These are phyloP conservation scores for Lipomyces orientalis DNA, from an alignment of 805 yeast genomes.

Conservation along the genomic window DNA sequence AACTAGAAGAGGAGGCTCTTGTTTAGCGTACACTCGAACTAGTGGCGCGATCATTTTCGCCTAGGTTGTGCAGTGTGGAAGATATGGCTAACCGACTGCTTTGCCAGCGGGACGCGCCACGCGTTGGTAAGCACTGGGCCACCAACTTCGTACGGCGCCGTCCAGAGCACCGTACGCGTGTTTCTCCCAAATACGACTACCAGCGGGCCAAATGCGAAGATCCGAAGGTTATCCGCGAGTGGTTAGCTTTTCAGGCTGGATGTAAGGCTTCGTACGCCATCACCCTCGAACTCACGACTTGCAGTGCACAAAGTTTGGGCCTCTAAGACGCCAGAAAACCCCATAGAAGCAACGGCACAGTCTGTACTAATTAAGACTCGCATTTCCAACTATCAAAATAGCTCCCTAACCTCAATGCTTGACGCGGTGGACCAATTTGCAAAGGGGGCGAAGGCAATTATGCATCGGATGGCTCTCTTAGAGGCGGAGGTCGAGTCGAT, in stretches of 20 bases:
- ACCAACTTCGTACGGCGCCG: background rate
- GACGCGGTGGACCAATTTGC: background rate
- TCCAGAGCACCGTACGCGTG: constrained; percentile 6
- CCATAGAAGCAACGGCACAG: too few relatives aligned
- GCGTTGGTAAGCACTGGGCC: constrained; percentile 4
- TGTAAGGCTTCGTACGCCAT: too few relatives aligned
- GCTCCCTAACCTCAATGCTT: background rate
- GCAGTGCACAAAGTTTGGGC: too few relatives aligned
- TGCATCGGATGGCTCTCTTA: background rate
- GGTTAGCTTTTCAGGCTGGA: too few relatives aligned
- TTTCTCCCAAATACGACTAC: constrained; percentile 8
- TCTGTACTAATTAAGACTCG: too few relatives aligned
- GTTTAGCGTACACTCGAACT: constrained; percentile 6
- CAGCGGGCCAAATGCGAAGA: constrained; percentile 9
- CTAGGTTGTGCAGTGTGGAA: background rate
- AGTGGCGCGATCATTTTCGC: constrained; percentile 9
- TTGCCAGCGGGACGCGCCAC: background rate
- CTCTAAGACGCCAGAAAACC: too few relatives aligned
- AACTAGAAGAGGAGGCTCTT: background rate
- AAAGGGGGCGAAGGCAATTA: background rate
- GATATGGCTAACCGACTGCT: background rate
- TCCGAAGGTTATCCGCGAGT: constrained; percentile 2
- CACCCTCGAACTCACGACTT: too few relatives aligned
- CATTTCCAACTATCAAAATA: too few relatives aligned
- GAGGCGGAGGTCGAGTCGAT: background rate